Percentiles rank a stretch among this genome's conserved stretches.
phyloP scores from a whole-genome alignment of 441 rosid species.

The Adansonia madagascariensis region DNA sequence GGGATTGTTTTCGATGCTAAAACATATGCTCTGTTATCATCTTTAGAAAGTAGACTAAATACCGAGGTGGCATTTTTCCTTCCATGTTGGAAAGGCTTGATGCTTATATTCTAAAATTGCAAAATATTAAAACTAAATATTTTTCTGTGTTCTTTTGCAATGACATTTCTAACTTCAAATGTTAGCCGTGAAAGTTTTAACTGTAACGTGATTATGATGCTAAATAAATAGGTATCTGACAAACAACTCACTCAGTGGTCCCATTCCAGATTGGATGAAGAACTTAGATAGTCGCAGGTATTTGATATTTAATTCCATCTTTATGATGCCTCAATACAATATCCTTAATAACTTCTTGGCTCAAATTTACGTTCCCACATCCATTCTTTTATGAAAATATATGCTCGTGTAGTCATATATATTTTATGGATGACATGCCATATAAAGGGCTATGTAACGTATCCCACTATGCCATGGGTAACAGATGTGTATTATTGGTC shows the following conservation, averaged over 20 bases:
- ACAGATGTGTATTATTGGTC: neutral
- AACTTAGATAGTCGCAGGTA: slow-evolving; percentile 25
- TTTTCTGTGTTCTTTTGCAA: neutral
- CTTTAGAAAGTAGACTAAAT: neutral
- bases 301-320: slow-evolving; percentile 20
- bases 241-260: slow-evolving; percentile 28
- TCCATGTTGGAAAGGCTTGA: neutral
- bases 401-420: neutral
- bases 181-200: neutral
- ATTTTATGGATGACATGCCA: neutral
- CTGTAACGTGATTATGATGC: slow-evolving; percentile 7
- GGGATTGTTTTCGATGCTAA: neutral
- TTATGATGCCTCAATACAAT: neutral
- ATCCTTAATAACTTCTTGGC: neutral
- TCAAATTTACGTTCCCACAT: neutral
- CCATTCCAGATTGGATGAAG: slow-evolving; percentile 25
- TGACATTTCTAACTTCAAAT: neutral
- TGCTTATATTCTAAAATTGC: neutral
- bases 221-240: slow-evolving; percentile 38
- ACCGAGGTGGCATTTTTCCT: neutral
- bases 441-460: neutral
- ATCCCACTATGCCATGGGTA: neutral
- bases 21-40: neutral
- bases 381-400: neutral
- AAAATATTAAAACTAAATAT: neutral